Evolutionary conservation across 495 filamentous ascomycete genomes (phyloP), one percentile per base, ranked within the genome.

Genomic region (Hypoxylon rickii): DNA sequence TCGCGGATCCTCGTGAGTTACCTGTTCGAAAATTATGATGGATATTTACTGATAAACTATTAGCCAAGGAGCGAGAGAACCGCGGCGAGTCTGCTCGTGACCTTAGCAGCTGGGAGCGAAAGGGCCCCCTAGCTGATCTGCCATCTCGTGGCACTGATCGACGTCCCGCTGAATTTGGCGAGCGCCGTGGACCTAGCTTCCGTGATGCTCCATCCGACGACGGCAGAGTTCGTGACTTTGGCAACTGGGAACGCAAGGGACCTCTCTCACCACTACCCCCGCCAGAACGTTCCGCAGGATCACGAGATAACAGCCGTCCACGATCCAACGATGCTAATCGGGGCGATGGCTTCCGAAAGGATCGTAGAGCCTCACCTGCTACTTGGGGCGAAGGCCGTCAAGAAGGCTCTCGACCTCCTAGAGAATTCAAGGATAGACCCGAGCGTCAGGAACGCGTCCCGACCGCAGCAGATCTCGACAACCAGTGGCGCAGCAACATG

Each of bases 211-310:
- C 68, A 20, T 68, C 75, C 56, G 85, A 86, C 53, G 90, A 96
- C 66, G 88, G 89, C 55, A 95, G 92, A 70, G 74, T 87, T 44
- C 87, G 92, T 17, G 90, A 96, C 64, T 89, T 97, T 60, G 79
- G 83, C 52, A 94, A 91, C 74, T 98, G 94, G 94, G 93, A 96
- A 71, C 89, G 94, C 48, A 93, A 91, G 65, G 95, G 94, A 17
- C 94, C 95, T 20, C 80, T 96, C 37, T 88, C 92, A 34, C 89
- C 92, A 7, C 70, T 81, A 16, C 71, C 87, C 11, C 71, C 70
- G 22, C 68, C 79, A 31, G 79, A 86, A 55, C 80, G 78, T 32
- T 67, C 75, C 10, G 67, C 76, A 18, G 75, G 72, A 51, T 75
- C 76, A 42, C 77, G 87, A 48, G 88, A 90, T 61, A 85, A 83